Evolutionary conservation across 2,329 filamentous ascomycete species (phyloP), one percentile per base, ranked within the genome.

Genomic region (Leptographium lundbergii): DNA sequence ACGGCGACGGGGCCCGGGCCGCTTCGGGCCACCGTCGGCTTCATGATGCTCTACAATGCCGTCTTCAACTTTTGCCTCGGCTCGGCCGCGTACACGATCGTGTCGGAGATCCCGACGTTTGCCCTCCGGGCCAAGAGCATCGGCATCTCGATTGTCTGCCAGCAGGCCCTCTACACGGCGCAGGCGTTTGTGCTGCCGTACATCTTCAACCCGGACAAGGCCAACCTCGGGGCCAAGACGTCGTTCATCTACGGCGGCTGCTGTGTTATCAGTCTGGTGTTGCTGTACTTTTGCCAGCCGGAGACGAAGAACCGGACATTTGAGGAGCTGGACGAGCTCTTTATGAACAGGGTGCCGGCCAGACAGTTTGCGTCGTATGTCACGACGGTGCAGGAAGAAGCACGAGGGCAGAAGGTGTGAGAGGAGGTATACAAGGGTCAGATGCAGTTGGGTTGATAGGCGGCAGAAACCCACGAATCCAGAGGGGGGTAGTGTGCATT

Each of bases 271-370:
- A 66, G 60, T 51, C 62, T 67, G 24, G 63, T 67, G 17, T 70
- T 65, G 61, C 24, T 77, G 11, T 80, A 72, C 62, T 72, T 77
- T 61, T 69, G 74, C 55, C 73, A 74, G 32, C 74, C 75, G 0
- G 75, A 77, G 63, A 77, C 74, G 2, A 70, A 71, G 53, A 70
- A 71, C 27, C 72, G 74, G 52, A 76, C 74, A 9, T 71, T 78
- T 57, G 76, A 78, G 66, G 76, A 79, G 67, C 67, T 79, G 50
- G 73, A 77, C 50, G 71, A 71, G 39, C 76, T 79, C 61, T 74
- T 74, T 62, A 48, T 56, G 14, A 60, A 62, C n/a, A 36, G 50
- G 1, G 59, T 66, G 2, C 59, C 63, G 25, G 62, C 61, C 1
- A 52, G 60, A 11, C 58, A 63, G 59, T 66, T 66, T 56, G 6